A percentile compares a stretch with the other conserved stretches of the same genome.
These are phyloP conservation scores for Turnera subulata DNA, from an alignment of 345 rosid genomes.

Conservation along the genomic window DNA sequence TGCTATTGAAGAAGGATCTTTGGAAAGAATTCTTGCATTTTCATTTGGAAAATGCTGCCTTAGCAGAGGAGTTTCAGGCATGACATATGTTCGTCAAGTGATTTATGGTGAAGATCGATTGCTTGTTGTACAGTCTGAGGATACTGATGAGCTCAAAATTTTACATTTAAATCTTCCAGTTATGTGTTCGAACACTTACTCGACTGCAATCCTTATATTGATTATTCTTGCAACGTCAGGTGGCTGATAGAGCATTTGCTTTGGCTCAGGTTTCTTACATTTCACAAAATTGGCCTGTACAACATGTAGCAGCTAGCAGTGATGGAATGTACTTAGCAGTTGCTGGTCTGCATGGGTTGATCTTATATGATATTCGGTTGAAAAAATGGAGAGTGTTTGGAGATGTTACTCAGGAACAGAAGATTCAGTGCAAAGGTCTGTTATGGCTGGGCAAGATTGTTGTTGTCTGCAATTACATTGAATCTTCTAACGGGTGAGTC, in stretches of 20 bases:
- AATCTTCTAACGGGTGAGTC: constrained; percentile 74
- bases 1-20: constrained; percentile 81
- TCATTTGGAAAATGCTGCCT: constrained; percentile 96
- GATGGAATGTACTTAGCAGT: constrained; percentile 94
- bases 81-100: constrained; percentile 86
- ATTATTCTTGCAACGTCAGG: constrained; percentile 15
- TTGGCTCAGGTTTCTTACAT: constrained; percentile 73
- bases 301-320: constrained; percentile 95
- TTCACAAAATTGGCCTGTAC: constrained; percentile 99
- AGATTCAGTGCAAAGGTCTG: constrained; percentile 91
- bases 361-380: constrained; percentile 72
- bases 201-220: neutral
- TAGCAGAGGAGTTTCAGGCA: constrained; percentile 89
- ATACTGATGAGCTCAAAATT: constrained; percentile 83
- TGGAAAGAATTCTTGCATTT: constrained; percentile 84
- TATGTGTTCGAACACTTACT: constrained; percentile 22
- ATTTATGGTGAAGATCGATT: constrained; percentile 94
- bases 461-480: constrained; percentile 85
- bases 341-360: constrained; percentile 93
- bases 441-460: constrained; percentile 92
- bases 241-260: constrained; percentile 27
- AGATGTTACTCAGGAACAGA: constrained; percentile 91
- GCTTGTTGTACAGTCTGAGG: constrained; percentile 96
- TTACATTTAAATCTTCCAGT: constrained; percentile 95
- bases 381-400: constrained; percentile 97